Conservation (phyloP, 345 rosid species). For the Eutrema heterophyllum region DNA sequence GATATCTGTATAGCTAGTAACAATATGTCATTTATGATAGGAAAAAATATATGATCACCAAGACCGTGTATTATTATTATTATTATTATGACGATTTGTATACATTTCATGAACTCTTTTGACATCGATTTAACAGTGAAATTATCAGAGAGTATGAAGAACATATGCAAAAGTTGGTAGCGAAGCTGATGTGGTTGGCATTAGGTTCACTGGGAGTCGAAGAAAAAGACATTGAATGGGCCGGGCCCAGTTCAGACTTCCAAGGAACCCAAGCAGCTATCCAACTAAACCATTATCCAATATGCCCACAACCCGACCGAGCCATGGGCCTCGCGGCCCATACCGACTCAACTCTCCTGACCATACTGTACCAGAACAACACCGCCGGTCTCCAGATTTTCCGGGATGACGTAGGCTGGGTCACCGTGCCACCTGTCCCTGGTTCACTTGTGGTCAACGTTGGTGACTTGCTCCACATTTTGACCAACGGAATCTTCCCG, state of each 20-base stretch:
- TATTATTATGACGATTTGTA: neutral
- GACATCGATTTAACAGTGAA: slow-evolving; percentile 36
- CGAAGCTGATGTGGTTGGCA: slow-evolving; percentile 59
- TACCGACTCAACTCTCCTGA: slow-evolving; percentile 80
- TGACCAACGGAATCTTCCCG: slow-evolving; percentile 71
- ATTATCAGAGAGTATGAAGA: slow-evolving; percentile 50
- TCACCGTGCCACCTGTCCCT: slow-evolving; percentile 53
- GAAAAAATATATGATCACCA: neutral
- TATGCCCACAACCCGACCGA: slow-evolving; percentile 81
- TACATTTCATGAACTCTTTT: neutral
- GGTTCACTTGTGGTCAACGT: slow-evolving; percentile 67
- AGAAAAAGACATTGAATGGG: slow-evolving; percentile 57
- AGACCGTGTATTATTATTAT: too few relatives aligned
- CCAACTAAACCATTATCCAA: slow-evolving; percentile 76
- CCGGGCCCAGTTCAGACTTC: slow-evolving; percentile 43
- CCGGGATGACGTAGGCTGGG: slow-evolving; percentile 66
- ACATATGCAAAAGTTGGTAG: slow-evolving; percentile 66
- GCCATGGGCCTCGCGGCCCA: slow-evolving; percentile 96
- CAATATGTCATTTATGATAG: neutral
- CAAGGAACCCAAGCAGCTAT: slow-evolving; percentile 42
- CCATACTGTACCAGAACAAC: slow-evolving; percentile 67
- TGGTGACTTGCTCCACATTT: slow-evolving; percentile 81
- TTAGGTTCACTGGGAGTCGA: slow-evolving; percentile 64
- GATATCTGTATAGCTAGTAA: neutral
- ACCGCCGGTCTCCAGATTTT: slow-evolving; percentile 68